Evolutionary conservation across 2,329 filamentous ascomycete species (phyloP), one percentile per base, ranked within the genome.

Genomic region (Alternaria sp.): DNA sequence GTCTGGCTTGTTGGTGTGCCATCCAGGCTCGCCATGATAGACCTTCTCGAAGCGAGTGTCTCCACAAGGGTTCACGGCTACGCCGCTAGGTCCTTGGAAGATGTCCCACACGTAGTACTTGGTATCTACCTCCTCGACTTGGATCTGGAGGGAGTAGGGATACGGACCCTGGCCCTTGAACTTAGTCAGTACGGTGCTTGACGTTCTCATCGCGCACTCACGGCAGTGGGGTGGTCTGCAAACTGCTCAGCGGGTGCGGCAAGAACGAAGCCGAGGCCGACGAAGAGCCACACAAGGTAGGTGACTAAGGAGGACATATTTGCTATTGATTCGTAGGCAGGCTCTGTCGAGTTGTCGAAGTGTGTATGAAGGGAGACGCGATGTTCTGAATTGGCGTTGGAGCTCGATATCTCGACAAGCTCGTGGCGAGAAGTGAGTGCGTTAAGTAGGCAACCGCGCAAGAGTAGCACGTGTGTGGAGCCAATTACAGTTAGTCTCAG

Each of bases 131-230:
- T 32, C 21, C 10, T 21, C 9, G n/a, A 49, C 3, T 4, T 44
- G 52, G 4, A 61, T 43, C 17, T 61, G 52, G 11, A 61, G 49
- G 4, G 57, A 60, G 57, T 47, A 47, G 5, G 55, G 45, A 25
- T 57, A 57, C 5, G 45, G 26, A 40, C 43, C 40, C 19, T 17
- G 12, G 23, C 13, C 26, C 28, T 47, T 40, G 1, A 36, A 13
- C 11, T 1, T 3, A n/a, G 19, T 59, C 11, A 59, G 25, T 52
- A 45, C 9, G 3, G 5, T 13, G 17, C 49, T 12, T 52, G 19
- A 13, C 3, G 1, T 32, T 23, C 6, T 1, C 7, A 19, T 43
- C 3, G 36, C 36, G 6, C 8, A 21, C 45, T 43, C 10, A 57
- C 55, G 3, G 25, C 12, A 40, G 28, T 52, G 28, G n/a, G 21